Evolutionary conservation across 139 green algal genomes (phyloP), one percentile per base, ranked within the genome.

Genomic region (Closterium sp.): DNA sequence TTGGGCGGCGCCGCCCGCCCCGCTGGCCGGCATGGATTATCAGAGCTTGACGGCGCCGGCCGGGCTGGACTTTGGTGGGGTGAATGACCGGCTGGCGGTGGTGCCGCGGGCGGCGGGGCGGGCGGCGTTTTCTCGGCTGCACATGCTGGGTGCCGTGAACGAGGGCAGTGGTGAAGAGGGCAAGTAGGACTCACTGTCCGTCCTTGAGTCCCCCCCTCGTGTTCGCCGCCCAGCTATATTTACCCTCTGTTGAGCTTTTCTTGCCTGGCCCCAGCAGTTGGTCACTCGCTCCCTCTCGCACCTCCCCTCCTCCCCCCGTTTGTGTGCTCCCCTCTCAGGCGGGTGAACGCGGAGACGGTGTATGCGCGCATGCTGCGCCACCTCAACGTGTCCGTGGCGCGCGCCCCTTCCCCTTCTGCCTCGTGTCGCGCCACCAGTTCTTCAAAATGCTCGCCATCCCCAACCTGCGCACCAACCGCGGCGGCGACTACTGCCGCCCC

Each of bases 61-160:
- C 31, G 91, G 91, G 28, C 84, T 84, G n/a, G 66, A 84, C 28
- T 94, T 89, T 33, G 33, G 31, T 28, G 91, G 91, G n/a, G 33
- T 84, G 30, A 94, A 94, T 33, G 91, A 94, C 84, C 89, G 91
- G 28, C 36, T 94, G 33, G 88, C 88, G 19, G n/a, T 94, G 66
- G 91, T 90, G n/a, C 19, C 28, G 28, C 64, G 81, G 33, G 21
- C 31, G 21, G 55, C 83, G 12, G 93, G 35, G 9, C 25, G 23
- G 30, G 88, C 64, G 32, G 88, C 64, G 32, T 76, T 94, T 30
- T n/a, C 83, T 1, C 91, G 91, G 23, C 31, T 93, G 88, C 33
- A 28, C 33, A 25, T 89, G 88, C 81, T 93, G 38, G 25, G 12
- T 2, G 31, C 25, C 16, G 32, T 94, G 33, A 31, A 93, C 33